Conservation (phyloP, 805 yeast genomes). For the Monosporozyma unispora region DNA sequence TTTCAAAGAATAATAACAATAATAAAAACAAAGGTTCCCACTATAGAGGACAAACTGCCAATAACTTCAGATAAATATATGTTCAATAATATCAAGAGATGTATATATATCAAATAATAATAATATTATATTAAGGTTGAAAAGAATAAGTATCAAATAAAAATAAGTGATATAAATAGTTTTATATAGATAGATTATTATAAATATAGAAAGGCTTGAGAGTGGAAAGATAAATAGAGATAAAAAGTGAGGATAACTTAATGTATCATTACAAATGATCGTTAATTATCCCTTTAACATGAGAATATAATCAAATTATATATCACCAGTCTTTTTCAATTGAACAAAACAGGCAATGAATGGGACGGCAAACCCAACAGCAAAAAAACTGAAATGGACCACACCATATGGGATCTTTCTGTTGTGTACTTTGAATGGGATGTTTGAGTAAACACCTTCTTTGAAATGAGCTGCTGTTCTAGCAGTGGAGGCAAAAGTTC, state of each 20-base stretch:
- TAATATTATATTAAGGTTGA: background rate
- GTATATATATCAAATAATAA: too few species aligned
- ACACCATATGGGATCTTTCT: conserved; percentile 85
- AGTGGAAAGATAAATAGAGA: background rate
- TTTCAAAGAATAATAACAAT: background rate
- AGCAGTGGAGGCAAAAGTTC: conserved; percentile 52
- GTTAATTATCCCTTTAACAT: background rate
- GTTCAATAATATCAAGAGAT: too few species aligned
- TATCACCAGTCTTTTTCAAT: conserved; percentile 72
- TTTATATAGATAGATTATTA: background rate
- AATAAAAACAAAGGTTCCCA: background rate
- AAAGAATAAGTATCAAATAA: background rate
- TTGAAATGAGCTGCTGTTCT: conserved; percentile 44
- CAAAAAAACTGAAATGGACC: conserved; percentile 70
- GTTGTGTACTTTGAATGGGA: conserved; percentile 91
- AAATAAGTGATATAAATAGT: background rate
- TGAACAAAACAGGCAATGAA: conserved; percentile 72
- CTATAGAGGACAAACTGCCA: background rate
- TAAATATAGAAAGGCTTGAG: background rate
- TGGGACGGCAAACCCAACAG: conserved; percentile 67
- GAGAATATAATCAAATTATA: conserved; percentile 3
- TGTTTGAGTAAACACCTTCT: conserved; percentile 82
- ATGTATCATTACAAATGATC: background rate
- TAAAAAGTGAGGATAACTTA: background rate
- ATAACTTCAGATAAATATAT: background rate